Evolutionary conservation across 163 green algal species (phyloP).

Genomic region (Volvox carteri): DNA sequence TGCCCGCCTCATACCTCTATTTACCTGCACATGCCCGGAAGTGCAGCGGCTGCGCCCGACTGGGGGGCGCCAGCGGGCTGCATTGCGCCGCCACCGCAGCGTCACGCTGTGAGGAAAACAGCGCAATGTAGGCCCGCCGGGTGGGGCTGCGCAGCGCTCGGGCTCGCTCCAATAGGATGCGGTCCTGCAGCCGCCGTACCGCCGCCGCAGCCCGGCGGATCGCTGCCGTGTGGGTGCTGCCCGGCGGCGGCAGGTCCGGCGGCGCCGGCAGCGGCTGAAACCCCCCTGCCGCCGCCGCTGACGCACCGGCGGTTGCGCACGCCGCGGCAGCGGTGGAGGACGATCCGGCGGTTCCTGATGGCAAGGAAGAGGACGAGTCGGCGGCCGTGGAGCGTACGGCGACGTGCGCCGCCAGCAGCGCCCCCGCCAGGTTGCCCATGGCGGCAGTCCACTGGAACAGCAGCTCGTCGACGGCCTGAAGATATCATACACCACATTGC

Average conservation of each 20-base stretch:
- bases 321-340: neutral
- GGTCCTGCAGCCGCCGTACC: conserved; percentile 38
- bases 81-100: conserved; percentile 49
- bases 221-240: neutral
- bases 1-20: no score
- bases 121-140: conserved; percentile 36
- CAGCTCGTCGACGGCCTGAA: conserved; percentile 37
- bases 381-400: neutral
- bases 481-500: no score
- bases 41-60: conserved; percentile 43
- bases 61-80: conserved; percentile 34
- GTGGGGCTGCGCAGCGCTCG: conserved; percentile 18
- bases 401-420: conserved; percentile 39
- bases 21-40: conserved; percentile 48
- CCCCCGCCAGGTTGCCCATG: conserved; percentile 32
- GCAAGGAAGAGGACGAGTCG: neutral
- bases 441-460: conserved; percentile 44
- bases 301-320: neutral
- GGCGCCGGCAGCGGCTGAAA: neutral
- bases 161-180: conserved; percentile 13
- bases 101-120: conserved; percentile 42
- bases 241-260: neutral
- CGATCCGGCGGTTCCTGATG: neutral
- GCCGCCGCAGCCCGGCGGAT: conserved; percentile 5
- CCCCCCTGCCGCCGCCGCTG: neutral